phyloP scores from a whole-genome alignment of 164 flowering plant genomes.

The Umbellularia californica region DNA sequence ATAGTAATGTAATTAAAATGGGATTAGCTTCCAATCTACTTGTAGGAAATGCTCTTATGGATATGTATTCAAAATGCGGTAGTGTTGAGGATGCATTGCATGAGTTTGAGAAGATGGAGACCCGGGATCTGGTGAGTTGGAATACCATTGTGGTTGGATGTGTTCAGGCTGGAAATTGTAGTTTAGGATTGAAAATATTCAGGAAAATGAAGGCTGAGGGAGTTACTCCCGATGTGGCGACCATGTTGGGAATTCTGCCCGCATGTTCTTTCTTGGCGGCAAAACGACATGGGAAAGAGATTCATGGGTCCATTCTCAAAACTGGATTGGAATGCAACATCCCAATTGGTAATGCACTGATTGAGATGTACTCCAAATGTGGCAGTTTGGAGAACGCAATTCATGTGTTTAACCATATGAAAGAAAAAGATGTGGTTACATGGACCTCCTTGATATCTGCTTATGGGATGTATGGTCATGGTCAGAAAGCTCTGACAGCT shows the following conservation, averaged over 20 bases:
- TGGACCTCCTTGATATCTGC: constrained; percentile 46
- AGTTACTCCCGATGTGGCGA: constrained; percentile 29
- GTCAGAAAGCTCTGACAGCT: constrained; percentile 33
- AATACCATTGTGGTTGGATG: constrained; percentile 45
- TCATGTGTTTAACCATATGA: constrained; percentile 35
- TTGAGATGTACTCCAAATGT: constrained; percentile 61
- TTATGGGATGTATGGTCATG: constrained; percentile 44
- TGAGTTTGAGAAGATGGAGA: constrained; percentile 18
- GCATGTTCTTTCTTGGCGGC: constrained; percentile 44
- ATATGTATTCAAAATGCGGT: constrained; percentile 85
- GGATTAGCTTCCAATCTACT: constrained; percentile 31
- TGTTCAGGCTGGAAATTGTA: constrained; percentile 30
- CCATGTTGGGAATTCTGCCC: constrained; percentile 39
- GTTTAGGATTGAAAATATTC: constrained; percentile 33
- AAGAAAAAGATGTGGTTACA: constrained; percentile 42
- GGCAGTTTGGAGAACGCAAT: constrained; percentile 36
- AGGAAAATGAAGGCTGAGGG: constrained; percentile 40
- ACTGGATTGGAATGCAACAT: constrained; percentile 35
- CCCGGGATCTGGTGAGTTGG: constrained; percentile 51
- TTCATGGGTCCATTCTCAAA: constrained; percentile 43
- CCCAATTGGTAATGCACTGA: constrained; percentile 46
- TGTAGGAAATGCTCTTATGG: constrained; percentile 56
- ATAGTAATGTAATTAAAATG: constrained; percentile 28
- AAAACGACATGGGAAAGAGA: constrained; percentile 46
- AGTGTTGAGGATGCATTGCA: constrained; percentile 15